Base-by-base conservation (phyloP, 2,329 filamentous ascomycete species). In the Penicillium sclerotigenum region DNA sequence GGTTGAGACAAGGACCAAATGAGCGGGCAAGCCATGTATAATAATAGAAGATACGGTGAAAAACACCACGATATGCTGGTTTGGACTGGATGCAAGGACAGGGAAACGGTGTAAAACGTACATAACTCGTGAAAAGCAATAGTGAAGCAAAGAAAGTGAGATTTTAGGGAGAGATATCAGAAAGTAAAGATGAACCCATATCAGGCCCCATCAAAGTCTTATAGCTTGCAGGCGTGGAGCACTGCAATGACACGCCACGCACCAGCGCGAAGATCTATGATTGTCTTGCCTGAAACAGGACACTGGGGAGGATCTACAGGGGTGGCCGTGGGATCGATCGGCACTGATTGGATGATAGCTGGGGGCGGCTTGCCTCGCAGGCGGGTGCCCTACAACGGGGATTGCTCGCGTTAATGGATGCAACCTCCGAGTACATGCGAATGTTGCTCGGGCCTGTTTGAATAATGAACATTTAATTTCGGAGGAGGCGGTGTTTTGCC, bases 261-360 rank as follows among this genome's bases (percentile, higher is more conserved):
- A 26, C 40, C 26, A 33, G n/a, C 37, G n/a, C 47, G 40, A 55
- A n/a, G 40, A 34, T 52, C 47, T 24, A 55, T 52, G 26, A 22
- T 18, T 29, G 40, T 20, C 29, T 49, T 16, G 47, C 22, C 26
- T 55, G 14, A 52, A 55, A 45, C 47, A 46, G 40, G 40, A 26
- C 8, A 14, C 10, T 31, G 53, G 34, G 36, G n/a, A n/a, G 40
- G 53, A 55, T 55, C 53, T 55, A 46, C 53, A 55, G 53, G 52
- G 53, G 53, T 1, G 34, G 33, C 13, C 33, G 20, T 26, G 40
- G 47, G 53, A 46, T 52, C 2, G 31, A 49, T 41, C 29, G 22
- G 29, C 52, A 14, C 47, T 40, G 47, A 52, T 46, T 55, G 41
- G 47, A 26, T 29, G 47, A 40, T 34, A 26, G 47, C 24, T 55